Evolutionary conservation across 257 asterid genomes (phyloP).

Genomic region (Solanum sejunctum): DNA sequence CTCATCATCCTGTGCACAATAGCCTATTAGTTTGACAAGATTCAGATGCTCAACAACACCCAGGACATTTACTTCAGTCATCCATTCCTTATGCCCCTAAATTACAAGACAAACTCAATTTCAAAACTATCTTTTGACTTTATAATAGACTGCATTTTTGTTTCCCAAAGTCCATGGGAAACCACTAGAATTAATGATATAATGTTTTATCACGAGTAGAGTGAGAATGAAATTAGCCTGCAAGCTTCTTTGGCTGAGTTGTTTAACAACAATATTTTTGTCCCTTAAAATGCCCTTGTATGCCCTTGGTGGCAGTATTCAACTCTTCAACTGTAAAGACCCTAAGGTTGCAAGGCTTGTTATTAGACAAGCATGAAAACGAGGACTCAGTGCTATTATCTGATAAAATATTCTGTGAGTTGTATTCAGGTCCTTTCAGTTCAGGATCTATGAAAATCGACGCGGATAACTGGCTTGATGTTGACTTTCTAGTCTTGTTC

Average conservation of each 20-base stretch:
- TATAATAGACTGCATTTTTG: no score
- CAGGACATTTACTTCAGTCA: conserved; percentile 78
- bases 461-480: conserved; percentile 28
- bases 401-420: conserved; percentile 51
- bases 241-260: conserved; percentile 84
- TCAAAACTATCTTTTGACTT: not conserved
- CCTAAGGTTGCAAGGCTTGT: conserved; percentile 38
- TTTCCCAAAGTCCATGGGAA: not conserved
- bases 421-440: conserved; percentile 32
- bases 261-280: conserved; percentile 73
- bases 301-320: conserved; percentile 60
- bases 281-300: conserved; percentile 47
- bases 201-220: no score
- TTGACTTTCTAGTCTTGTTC: conserved; percentile 32
- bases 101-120: not conserved
- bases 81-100: conserved; percentile 96
- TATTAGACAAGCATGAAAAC: conserved; percentile 32
- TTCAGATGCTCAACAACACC: conserved; percentile 76
- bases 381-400: conserved; percentile 62
- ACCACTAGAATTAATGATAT: not conserved
- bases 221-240: conserved; percentile 39
- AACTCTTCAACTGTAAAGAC: conserved; percentile 53
- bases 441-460: conserved; percentile 43
- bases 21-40: conserved; percentile 78
- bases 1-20: conserved; percentile 86